phyloP scores from a whole-genome alignment of 2,329 filamentous ascomycete species.

The Aureobasidium zeae region DNA sequence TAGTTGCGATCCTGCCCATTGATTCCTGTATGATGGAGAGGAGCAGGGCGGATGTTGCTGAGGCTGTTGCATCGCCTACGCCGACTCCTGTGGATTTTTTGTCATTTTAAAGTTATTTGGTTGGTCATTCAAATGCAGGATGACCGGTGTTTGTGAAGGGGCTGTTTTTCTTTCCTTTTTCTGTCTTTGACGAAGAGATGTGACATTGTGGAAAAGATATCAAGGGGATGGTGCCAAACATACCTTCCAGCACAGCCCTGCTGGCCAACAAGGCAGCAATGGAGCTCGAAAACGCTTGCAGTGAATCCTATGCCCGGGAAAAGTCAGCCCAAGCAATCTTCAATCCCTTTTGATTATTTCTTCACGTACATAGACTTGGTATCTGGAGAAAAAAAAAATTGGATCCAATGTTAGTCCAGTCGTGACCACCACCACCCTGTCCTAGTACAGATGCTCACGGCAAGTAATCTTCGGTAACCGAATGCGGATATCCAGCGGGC shows the following conservation, averaged over 20 bases:
- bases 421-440: too few relatives aligned
- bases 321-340: neutral
- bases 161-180: too few relatives aligned
- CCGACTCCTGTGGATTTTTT: conserved; percentile 51
- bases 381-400: too few relatives aligned
- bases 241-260: conserved; percentile 68
- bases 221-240: too few relatives aligned
- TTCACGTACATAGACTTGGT: conserved; percentile 55
- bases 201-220: too few relatives aligned
- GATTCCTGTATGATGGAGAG: conserved; percentile 76
- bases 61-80: conserved; percentile 69
- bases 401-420: too few relatives aligned
- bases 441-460: conserved; percentile 43
- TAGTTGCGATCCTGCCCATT: conserved; percentile 72
- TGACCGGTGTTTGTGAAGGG: too few relatives aligned
- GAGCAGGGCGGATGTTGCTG: conserved; percentile 70
- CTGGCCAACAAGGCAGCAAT: conserved; percentile 73
- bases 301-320: conserved; percentile 50
- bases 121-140: neutral
- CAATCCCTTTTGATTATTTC: neutral
- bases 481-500: conserved; percentile 79
- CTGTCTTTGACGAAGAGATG: too few relatives aligned
- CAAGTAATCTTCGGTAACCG: conserved; percentile 75
- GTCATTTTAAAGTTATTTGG: neutral
- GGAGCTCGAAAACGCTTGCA: conserved; percentile 76